Conservation (phyloP, 768 basidiomycete species). For the Russula lepida region DNA sequence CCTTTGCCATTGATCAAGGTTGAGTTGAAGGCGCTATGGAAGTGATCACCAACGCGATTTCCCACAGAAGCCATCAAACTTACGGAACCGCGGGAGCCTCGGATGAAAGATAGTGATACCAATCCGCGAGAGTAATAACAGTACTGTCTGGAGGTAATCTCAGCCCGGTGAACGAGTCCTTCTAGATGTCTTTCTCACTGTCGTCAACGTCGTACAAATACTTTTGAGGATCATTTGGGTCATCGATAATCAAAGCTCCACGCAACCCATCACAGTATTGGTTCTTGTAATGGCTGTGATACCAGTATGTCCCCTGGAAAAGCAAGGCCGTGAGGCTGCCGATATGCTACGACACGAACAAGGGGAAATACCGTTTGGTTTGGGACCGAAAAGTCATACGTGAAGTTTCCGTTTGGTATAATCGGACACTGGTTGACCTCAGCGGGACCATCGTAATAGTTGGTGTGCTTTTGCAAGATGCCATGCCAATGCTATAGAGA, state of each 20-base stretch:
- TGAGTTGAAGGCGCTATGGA: constrained; percentile 27
- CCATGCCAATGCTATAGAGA: constrained; percentile 24
- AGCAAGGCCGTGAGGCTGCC: neutral
- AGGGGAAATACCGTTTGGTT: constrained; percentile 8
- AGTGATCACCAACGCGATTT: neutral
- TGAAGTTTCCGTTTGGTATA: constrained; percentile 13
- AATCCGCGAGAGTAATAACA: constrained; percentile 32
- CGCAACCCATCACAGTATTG: neutral
- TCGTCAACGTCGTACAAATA: neutral
- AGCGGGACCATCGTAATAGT: constrained; percentile 15
- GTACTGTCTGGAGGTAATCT: neutral
- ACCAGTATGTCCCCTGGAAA: neutral
- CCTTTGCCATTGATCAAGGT: neutral
- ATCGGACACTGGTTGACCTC: constrained; percentile 24
- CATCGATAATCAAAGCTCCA: neutral
- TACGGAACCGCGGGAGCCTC: constrained; percentile 21
- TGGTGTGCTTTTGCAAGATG: constrained; percentile 19
- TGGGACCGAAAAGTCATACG: constrained; percentile 10
- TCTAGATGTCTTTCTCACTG: neutral
- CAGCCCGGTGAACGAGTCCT: neutral
- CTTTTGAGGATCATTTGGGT: neutral
- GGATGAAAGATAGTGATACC: constrained; percentile 36
- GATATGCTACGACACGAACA: neutral
- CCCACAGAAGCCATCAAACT: neutral
- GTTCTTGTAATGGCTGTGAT: neutral